Evolutionary conservation across 2,329 filamentous ascomycete species (phyloP).

Genomic region (Tolypocladium cylindrosporum): DNA sequence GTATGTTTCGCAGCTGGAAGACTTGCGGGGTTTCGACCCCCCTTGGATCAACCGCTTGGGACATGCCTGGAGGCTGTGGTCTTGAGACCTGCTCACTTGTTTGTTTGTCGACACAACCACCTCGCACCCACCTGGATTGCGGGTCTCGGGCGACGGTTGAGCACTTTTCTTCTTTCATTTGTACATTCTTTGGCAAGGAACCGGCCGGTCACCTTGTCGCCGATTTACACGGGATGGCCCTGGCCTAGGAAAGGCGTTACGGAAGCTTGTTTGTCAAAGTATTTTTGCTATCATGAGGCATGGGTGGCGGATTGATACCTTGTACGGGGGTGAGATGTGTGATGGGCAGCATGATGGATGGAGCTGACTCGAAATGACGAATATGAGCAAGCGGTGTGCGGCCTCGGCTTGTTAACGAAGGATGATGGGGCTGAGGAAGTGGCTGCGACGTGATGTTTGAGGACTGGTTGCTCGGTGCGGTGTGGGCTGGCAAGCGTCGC

Average conservation of each 20-base stretch:
- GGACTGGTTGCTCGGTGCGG: not conserved
- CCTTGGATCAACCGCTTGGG: not conserved
- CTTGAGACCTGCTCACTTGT: not conserved
- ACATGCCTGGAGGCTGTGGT: not conserved
- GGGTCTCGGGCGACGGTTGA: not conserved
- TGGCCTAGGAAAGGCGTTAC: slow-evolving; percentile 10
- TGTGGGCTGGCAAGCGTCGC: not conserved
- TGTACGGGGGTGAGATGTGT: not conserved
- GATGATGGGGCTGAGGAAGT: not conserved
- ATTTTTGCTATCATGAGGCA: slow-evolving; percentile 2
- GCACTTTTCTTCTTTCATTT: slow-evolving; percentile 1
- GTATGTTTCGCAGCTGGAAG: not conserved
- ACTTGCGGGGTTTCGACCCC: not conserved
- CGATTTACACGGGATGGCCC: slow-evolving; percentile 7
- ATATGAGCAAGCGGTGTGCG: not conserved
- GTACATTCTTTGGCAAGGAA: slow-evolving; percentile 1
- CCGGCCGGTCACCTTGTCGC: not conserved
- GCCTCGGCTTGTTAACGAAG: not conserved
- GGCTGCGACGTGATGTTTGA: not conserved
- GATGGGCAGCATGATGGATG: not conserved
- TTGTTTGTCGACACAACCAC: not conserved
- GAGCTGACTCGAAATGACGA: not conserved
- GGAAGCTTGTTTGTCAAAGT: slow-evolving; percentile 1
- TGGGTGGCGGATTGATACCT: slow-evolving; percentile 3
- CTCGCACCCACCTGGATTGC: not conserved